Conservation (phyloP, 1,284 basidiomycete genomes). For the Melampsora larici-populina region DNA sequence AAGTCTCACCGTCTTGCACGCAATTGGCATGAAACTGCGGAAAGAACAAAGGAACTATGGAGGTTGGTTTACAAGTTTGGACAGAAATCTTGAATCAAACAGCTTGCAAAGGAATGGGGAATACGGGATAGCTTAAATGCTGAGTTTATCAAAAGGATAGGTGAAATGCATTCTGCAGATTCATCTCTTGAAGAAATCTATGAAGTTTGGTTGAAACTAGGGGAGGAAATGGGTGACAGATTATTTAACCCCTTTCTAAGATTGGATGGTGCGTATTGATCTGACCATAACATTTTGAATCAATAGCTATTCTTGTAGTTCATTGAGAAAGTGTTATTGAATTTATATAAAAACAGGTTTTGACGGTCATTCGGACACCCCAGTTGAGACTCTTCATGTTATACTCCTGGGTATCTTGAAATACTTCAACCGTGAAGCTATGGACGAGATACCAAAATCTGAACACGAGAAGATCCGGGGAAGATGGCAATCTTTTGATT, state of each 20-base stretch:
- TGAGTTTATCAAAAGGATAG: no score
- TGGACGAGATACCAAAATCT: slow-evolving; percentile 46
- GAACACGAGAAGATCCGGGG: slow-evolving; percentile 47
- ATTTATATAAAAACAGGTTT: slow-evolving; percentile 47
- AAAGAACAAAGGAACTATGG: no score
- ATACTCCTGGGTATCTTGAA: slow-evolving; percentile 55
- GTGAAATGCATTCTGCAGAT: no score
- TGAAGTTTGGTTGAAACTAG: background rate
- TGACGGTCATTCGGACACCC: slow-evolving; percentile 53
- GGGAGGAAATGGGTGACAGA: background rate
- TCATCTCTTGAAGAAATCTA: no score
- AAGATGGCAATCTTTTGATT: slow-evolving; percentile 49
- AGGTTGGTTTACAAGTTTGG: no score
- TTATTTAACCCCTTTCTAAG: slow-evolving; percentile 14
- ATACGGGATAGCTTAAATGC: no score
- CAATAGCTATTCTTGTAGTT: background rate
- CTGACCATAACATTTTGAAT: background rate
- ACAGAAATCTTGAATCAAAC: no score
- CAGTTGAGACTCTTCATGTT: slow-evolving; percentile 55
- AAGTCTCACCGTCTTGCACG: no score
- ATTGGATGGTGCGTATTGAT: background rate
- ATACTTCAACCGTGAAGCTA: slow-evolving; percentile 55
- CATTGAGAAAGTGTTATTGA: background rate
- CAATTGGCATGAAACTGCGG: no score
- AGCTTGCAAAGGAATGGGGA: no score